A percentile compares a stretch with the other conserved stretches of the same genome.
phyloP scores from a whole-genome alignment of 495 filamentous ascomycete genomes.

The Xylona heveae region DNA sequence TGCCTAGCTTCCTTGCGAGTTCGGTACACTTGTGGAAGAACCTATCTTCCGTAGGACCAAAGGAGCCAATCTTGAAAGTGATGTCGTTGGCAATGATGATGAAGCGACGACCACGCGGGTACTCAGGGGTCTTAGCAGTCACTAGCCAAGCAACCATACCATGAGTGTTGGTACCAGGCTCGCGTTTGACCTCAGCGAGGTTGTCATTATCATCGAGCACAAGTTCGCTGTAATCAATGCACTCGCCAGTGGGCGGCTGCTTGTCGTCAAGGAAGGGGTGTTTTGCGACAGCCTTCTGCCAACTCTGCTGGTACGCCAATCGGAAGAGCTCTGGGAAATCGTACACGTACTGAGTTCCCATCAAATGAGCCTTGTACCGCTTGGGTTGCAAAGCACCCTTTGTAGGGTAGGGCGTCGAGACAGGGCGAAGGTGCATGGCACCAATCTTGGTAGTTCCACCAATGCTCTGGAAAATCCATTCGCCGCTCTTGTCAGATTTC shows the following conservation, averaged over 20 bases:
- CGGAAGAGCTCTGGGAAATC: constrained; percentile 99
- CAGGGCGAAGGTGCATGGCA: constrained; percentile 80
- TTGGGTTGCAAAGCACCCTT: constrained; percentile 99
- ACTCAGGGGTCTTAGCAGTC: constrained; percentile 94
- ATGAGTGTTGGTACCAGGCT: constrained; percentile 82
- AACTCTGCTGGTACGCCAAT: constrained; percentile 92
- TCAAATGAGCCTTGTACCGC: constrained; percentile 95
- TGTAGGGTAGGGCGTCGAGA: constrained; percentile 82
- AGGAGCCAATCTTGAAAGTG: constrained; percentile 95
- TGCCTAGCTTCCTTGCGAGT: constrained; percentile 75
- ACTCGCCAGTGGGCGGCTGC: constrained; percentile 70
- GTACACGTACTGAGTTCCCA: constrained; percentile 98
- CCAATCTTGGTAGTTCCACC: constrained; percentile 87
- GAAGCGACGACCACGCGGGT: constrained; percentile 78
- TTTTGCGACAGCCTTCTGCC: constrained; percentile 50
- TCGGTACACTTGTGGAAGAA: constrained; percentile 99
- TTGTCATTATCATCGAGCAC: constrained; percentile 87
- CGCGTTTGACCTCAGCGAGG: constrained; percentile 75
- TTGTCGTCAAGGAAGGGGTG: constrained; percentile 52
- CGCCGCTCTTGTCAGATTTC: constrained; percentile 80
- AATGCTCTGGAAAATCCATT: constrained; percentile 97
- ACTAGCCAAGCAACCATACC: constrained; percentile 99
- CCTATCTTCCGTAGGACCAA: constrained; percentile 85
- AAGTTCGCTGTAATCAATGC: constrained; percentile 86
- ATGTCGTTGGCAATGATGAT: constrained; percentile 97